Evolutionary conservation across 441 rosid genomes (phyloP), one percentile per base, ranked within the genome.

Genomic region (Erysimum cheiri): DNA sequence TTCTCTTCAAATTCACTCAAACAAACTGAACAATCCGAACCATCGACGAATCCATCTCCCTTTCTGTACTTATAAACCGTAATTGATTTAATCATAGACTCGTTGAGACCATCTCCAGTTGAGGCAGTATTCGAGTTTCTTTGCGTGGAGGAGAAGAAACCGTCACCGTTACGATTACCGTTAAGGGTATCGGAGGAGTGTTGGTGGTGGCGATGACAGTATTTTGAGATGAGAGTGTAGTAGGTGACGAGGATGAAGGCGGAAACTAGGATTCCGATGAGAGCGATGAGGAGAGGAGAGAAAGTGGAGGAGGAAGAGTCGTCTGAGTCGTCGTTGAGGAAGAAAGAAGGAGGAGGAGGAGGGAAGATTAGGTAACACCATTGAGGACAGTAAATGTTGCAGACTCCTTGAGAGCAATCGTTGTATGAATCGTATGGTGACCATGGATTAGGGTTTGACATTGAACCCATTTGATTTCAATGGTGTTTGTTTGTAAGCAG

Each of bases 341-440:
- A 8, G 14, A 67, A 69, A 26, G 92, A 84, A 19, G 96, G 92
- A 1, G 96, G 96, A 36, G 93, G 98, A 29, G 93, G 95, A 36
- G 97, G 88, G 85, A 88, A 87, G 68, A 85, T 70, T 56, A 85
- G 60, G 79, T 87, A 89, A 75, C 97, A 91, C 94, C 96, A 85
- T 67, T 89, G 92, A 0, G 96, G 96, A 55, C 97, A 93, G 69
- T 89, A 91, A 8, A 88, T 60, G 87, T 87, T 91, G 49, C 98
- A 93, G 55, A 93, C 67, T 41, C 88, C 85, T 60, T 84, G 88
- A 1, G 97, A 87, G 64, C 98, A 93, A 66, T 91, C 97, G 70
- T 50, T 89, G 70, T 87, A 80, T 15, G 85, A 82, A 59, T 77
- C 70, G 67, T 84, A 89, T 5, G 96, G 83, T 32, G 85, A 40